Base-by-base conservation (phyloP, 2,329 filamentous ascomycete genomes). In the Capronia epimyces region DNA sequence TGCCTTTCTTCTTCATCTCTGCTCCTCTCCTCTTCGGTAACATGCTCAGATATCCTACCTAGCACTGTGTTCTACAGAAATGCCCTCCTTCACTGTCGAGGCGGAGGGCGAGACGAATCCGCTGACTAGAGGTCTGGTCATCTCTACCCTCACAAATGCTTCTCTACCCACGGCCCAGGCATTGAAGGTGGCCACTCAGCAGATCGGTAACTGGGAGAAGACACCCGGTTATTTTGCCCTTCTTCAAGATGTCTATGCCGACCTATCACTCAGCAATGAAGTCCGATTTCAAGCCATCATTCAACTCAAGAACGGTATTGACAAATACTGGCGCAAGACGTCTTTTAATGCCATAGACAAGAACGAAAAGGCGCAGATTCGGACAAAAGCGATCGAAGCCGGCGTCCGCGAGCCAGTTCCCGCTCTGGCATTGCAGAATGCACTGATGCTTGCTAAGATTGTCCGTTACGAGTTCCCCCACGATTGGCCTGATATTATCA, bases 271-370 rank as follows among this genome's bases (percentile, higher is more conserved):
- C 1, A 86, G 88, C 1, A 71, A 81, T 51, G 84, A 94, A 63
- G 80, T 91, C 46, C 86, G 93, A 55, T 89, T 95, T 64, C 82
- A 96, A 9, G 87, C 91, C 48, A 82, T 97, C 51, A 95, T 97
- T 60, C 87, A 95, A 66, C 77, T 98, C 47, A 97, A 97, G 67
- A 96, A 97, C 67, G 93, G 90, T 49, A 90, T 97, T 68, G 91
- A 97, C 66, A 89, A 86, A 66, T 89, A 89, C 69, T 98, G 93
- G 93, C 80, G 93, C 65, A 88, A 77, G 65, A 87, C 86, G 27
- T 82, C 87, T 43, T 79, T 86, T 50, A 82, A 84, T 69, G 77
- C 80, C 4, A 78, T 85, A 4, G 70, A 67, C 42, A 80, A 80
- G 52, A 79, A 85, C 16, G 87, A 95, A 65, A 96, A 93, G 68